phyloP scores from a whole-genome alignment of 2,329 filamentous ascomycete species.

The Diplocarpon mali region DNA sequence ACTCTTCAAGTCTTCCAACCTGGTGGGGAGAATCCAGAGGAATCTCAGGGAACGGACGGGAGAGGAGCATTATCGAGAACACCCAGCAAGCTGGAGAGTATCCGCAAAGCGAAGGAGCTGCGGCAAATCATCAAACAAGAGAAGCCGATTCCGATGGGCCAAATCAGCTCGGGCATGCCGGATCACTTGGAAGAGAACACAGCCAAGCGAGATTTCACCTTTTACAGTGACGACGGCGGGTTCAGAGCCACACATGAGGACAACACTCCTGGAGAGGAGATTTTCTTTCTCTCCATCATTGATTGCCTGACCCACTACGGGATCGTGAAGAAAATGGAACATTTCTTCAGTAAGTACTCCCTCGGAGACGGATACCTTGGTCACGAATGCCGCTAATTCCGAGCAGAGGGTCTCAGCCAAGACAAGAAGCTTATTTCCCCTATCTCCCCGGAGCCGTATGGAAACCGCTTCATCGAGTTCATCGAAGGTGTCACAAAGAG shows the following conservation, averaged over 20 bases:
- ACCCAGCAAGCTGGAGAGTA: slow-evolving; percentile 85
- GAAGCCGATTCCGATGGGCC: slow-evolving; percentile 83
- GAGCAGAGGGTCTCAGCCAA: slow-evolving; percentile 60
- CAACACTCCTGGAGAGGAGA: slow-evolving; percentile 72
- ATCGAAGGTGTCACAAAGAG: slow-evolving; percentile 87
- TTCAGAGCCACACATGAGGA: slow-evolving; percentile 89
- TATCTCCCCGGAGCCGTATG: slow-evolving; percentile 80
- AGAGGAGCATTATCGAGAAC: slow-evolving; percentile 66
- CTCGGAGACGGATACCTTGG: neutral
- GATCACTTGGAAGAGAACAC: slow-evolving; percentile 72
- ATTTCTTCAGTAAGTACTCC: slow-evolving; percentile 61
- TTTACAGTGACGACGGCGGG: slow-evolving; percentile 89
- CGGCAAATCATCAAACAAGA: slow-evolving; percentile 87
- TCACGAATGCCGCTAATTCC: slow-evolving; percentile 13
- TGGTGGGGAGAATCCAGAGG: slow-evolving; percentile 57
- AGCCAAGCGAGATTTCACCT: slow-evolving; percentile 61
- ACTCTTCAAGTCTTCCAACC: slow-evolving; percentile 92
- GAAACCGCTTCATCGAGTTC: slow-evolving; percentile 87
- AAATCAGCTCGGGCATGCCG: slow-evolving; percentile 76
- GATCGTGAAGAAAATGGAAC: slow-evolving; percentile 85
- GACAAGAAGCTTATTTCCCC: slow-evolving; percentile 85
- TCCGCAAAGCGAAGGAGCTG: slow-evolving; percentile 80
- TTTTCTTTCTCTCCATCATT: slow-evolving; percentile 97
- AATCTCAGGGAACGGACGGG: slow-evolving; percentile 27
- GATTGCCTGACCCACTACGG: slow-evolving; percentile 97